Percentiles rank a stretch among this genome's conserved stretches.
phyloP scores from a whole-genome alignment of 2,329 filamentous ascomycete species.

The Aspergillus felis region DNA sequence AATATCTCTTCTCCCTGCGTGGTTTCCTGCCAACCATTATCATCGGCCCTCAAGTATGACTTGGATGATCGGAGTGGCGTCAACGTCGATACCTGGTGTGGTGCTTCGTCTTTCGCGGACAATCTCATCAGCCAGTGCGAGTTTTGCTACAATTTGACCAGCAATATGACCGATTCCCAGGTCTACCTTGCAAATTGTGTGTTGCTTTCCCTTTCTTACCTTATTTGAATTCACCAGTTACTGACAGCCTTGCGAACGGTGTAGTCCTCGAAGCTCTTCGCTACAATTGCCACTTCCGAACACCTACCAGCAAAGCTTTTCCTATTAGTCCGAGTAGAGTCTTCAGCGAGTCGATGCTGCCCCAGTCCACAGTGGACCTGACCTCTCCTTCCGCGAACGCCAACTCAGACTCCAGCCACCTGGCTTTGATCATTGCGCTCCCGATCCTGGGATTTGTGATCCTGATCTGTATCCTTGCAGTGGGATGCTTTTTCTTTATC shows the following conservation, averaged over 20 bases:
- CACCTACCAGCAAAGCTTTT: conserved; percentile 33
- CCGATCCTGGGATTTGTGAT: conserved; percentile 43
- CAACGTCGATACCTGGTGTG: conserved; percentile 38
- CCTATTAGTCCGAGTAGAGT: conserved; percentile 38
- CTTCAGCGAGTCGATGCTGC: conserved; percentile 39
- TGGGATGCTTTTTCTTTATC: conserved; percentile 42
- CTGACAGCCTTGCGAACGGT: neutral
- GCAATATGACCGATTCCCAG: conserved; percentile 36
- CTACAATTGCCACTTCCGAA: conserved; percentile 42
- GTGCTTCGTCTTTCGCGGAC: conserved; percentile 36
- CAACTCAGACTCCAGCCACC: conserved; percentile 22
- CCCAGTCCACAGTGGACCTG: conserved; percentile 26
- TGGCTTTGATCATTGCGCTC: conserved; percentile 40
- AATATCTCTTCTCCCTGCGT: conserved; percentile 44
- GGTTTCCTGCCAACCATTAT: conserved; percentile 38
- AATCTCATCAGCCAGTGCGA: conserved; percentile 40
- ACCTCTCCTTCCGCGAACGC: conserved; percentile 10
- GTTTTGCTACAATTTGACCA: conserved; percentile 42
- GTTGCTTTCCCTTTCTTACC: conserved; percentile 12
- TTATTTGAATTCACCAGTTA: neutral
- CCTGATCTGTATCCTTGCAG: conserved; percentile 25
- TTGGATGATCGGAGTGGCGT: conserved; percentile 24
- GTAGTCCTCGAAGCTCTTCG: conserved; percentile 45
- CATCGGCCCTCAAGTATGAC: conserved; percentile 28
- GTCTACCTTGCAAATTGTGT: conserved; percentile 43